A percentile compares a stretch with the other conserved stretches of the same genome.
Conservation (phyloP, 495 filamentous ascomycete genomes). For the Annulohypoxylon bovei region DNA sequence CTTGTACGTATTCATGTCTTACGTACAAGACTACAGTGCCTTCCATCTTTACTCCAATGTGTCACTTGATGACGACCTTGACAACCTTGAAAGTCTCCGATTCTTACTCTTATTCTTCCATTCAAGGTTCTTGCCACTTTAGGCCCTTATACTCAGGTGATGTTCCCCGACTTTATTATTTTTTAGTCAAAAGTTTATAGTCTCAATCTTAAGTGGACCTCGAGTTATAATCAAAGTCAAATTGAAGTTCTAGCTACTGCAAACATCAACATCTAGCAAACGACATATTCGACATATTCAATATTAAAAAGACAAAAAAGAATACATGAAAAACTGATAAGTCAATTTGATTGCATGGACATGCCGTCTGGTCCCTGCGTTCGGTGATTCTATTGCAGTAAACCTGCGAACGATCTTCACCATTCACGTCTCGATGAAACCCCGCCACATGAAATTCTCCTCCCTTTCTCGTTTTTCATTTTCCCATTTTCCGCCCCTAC, state of each 20-base stretch:
- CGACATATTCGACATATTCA: not conserved
- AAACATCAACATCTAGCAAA: constrained; percentile 13
- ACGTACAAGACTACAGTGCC: not conserved
- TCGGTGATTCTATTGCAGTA: constrained; percentile 1
- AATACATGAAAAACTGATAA: constrained; percentile 8
- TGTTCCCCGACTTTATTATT: constrained; percentile 15
- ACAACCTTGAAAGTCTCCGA: not conserved
- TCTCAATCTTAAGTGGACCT: constrained; percentile 11
- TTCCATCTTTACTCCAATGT: constrained; percentile 16
- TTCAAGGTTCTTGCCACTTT: constrained; percentile 29
- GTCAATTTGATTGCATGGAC: constrained; percentile 14
- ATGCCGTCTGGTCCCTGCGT: constrained; percentile 38
- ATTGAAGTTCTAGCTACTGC: no score
- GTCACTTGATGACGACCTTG: constrained; percentile 33
- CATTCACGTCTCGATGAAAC: constrained; percentile 36
- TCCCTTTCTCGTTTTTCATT: constrained; percentile 11
- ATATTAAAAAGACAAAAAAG: not conserved
- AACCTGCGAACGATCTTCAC: constrained; percentile 28
- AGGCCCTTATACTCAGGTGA: constrained; percentile 30
- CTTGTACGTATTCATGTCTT: not conserved
- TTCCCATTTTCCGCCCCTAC: constrained; percentile 12
- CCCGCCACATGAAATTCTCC: constrained; percentile 39
- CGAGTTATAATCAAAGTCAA: no score
- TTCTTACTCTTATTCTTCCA: constrained; percentile 2
- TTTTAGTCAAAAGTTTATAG: constrained; percentile 3